Evolutionary conservation across 305 asterid species (phyloP).

Genomic region (Vinca major): DNA sequence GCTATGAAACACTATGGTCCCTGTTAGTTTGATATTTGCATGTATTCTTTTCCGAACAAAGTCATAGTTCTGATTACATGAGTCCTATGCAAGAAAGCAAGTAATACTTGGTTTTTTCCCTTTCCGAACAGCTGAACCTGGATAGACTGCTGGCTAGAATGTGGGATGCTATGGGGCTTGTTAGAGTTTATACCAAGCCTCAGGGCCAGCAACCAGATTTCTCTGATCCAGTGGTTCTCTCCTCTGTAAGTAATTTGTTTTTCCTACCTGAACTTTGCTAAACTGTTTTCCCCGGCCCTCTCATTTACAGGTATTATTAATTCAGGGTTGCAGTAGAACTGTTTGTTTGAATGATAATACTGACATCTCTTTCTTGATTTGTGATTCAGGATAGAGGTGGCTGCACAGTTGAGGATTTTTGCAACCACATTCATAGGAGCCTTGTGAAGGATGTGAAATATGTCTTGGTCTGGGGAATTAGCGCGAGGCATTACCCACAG

Average conservation of each 20-base stretch:
- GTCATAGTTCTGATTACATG: neutral
- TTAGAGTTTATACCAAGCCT: constrained; percentile 89
- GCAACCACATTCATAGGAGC: constrained; percentile 92
- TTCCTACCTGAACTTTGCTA: neutral
- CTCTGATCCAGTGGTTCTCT: constrained; percentile 88
- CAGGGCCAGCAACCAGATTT: constrained; percentile 99
- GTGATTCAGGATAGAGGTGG: constrained; percentile 92
- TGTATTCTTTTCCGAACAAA: too few relatives aligned
- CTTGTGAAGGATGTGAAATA: constrained; percentile 92
- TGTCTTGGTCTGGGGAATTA: constrained; percentile 88
- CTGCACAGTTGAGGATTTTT: constrained; percentile 86
- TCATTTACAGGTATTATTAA: neutral
- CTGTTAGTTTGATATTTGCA: neutral
- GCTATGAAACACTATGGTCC: neutral
- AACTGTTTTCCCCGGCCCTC: neutral
- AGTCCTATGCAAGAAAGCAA: neutral
- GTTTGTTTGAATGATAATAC: neutral
- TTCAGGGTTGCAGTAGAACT: neutral
- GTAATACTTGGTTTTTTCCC: constrained; percentile 10
- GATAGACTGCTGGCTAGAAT: constrained; percentile 86
- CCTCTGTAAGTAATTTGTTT: constrained; percentile 49
- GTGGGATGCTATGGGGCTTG: constrained; percentile 99
- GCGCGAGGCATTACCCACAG: constrained; percentile 95
- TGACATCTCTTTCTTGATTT: constrained; percentile 14
- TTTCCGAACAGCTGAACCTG: constrained; percentile 71